Evolutionary conservation across 2,329 filamentous ascomycete genomes (phyloP), one percentile per base, ranked within the genome.

Genomic region (Neofusicoccum kwambonambiense): DNA sequence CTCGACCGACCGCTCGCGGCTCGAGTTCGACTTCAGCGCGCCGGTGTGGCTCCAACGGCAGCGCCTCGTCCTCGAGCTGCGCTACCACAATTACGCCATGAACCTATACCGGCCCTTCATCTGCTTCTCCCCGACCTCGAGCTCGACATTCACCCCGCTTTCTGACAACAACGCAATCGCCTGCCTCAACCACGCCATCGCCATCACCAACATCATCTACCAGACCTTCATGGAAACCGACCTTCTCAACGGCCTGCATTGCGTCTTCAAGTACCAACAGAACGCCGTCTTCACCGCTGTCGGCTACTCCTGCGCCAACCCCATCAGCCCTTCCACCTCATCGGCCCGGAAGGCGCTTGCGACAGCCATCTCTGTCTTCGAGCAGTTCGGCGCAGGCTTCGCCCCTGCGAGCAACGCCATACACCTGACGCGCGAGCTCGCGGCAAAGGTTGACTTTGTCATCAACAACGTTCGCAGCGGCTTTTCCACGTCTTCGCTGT

Each of bases 261-360:
- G 79, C 54, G 71, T 74, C 0, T 81, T 79, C 54, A 77, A 79
- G 34, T 81, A 76, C 72, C 79, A 81, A 66, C 81, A 79, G 77
- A 77, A 80, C 64, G 77, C 79, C 0, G 70, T 76, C 1, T 67
- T 82, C 17, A 75, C 77, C 2, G 69, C 81, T 1, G 64, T 81
- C 7, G 80, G 79, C 3, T 82, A 78, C 64, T 67, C 78, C 1
- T 66, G 82, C 0, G 76, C 77, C 0, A 73, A 78, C 58, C 79
- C 80, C 0, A 44, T 70, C 1, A 67, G 73, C 9, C 65, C 72
- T 4, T 68, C 69, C 0, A 74, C 73, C 4, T 19, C n/a, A 1
- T 19, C 37, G 4, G 51, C 51, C 13, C n/a, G 37, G 19, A 37
- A 27, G 17, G 51, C 31, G 5, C 6, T 56, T 11, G 9, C 35